Evolutionary conservation across 768 basidiomycete genomes (phyloP), one percentile per base, ranked within the genome.

Genomic region (Mycena vitilis): DNA sequence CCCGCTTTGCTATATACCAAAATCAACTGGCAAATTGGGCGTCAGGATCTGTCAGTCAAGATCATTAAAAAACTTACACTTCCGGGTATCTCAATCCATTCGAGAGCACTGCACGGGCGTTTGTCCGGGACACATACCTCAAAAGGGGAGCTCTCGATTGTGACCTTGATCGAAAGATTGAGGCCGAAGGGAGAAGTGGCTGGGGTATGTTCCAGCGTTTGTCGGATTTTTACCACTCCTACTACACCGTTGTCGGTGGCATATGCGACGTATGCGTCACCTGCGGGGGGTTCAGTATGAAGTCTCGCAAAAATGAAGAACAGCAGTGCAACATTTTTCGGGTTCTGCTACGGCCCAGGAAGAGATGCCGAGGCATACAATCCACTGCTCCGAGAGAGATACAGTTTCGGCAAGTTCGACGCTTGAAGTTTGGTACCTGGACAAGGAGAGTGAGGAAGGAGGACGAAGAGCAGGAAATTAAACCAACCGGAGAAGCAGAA

Each of bases 1-100:
- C 93, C 93, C 1, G 90, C 86, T 76, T 85, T 89, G 69, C 83
- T 84, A 71, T 85, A 83, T 0, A 87, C 84, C 11, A 94, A 82
- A 66, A 92, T 82, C 0, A 83, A 81, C 90, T 92, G 63, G 34
- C 56, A 60, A 11, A 22, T 23, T 5, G 30, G 23, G 22, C 8
- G 2, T 63, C 15, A 51, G 30, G 16, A 13, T 38, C 25, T 30
- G 0, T 44, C 16, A 12, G 4, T 7, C 44, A 9, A 49, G 34
- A 42, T 60, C 56, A 48, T 25, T 60, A 51, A 68, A 65, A 10
- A 37, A 74, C 82, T 74, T 69, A 89, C 88, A 53, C 74, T 77
- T 66, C 78, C 75, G 36, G 79, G 74, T 37, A 79, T 62, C 58
- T 83, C 74, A 2, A 92, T 68, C 91, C 92, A 92, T 60, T 80